Evolutionary conservation across 352 stramenopile genomes (phyloP).

Genomic region (Elongisporangium undulatum): DNA sequence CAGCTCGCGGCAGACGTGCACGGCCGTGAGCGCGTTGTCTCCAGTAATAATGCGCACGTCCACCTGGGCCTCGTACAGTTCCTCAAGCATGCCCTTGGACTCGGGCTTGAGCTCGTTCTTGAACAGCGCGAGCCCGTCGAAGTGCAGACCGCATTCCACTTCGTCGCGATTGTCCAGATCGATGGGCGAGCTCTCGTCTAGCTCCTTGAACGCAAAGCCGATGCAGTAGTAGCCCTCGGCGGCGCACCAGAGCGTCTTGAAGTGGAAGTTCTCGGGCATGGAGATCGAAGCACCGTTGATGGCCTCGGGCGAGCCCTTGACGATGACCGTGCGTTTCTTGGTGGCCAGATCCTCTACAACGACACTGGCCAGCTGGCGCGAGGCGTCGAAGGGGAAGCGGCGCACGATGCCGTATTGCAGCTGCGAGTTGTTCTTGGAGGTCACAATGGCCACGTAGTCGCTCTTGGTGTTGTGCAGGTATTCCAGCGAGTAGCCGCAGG

Average conservation of each 20-base stretch:
- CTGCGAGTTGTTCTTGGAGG: constrained; percentile 1
- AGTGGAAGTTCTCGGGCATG: constrained; percentile 48
- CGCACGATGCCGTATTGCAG: constrained; percentile 36
- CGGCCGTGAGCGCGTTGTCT: constrained; percentile 53
- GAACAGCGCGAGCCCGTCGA: constrained; percentile 78
- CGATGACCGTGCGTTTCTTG: constrained; percentile 29
- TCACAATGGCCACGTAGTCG: constrained; percentile 19
- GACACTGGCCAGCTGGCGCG: constrained; percentile 40
- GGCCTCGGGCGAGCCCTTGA: constrained; percentile 54
- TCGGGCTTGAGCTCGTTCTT: constrained; percentile 81
- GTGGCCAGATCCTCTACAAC: constrained; percentile 33
- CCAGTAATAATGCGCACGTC: constrained; percentile 77
- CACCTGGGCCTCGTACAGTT: constrained; percentile 63
- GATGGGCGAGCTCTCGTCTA: constrained; percentile 9
- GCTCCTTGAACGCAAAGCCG: constrained; percentile 28
- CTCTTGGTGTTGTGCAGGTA: constrained; percentile 19
- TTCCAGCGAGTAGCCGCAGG: constrained; percentile 16
- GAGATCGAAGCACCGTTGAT: constrained; percentile 18
- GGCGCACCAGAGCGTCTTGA: constrained; percentile 33
- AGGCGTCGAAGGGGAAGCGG: constrained; percentile 43
- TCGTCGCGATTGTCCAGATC: constrained; percentile 20
- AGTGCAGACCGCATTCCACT: constrained; percentile 55
- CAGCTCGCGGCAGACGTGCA: constrained; percentile 35
- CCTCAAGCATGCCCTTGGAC: constrained; percentile 47
- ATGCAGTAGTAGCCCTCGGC: constrained; percentile 67